A percentile compares a stretch with the other conserved stretches of the same genome.
Evolutionary conservation across 208 protist species (phyloP).

Genomic region (Leishmania guyanensis): DNA sequence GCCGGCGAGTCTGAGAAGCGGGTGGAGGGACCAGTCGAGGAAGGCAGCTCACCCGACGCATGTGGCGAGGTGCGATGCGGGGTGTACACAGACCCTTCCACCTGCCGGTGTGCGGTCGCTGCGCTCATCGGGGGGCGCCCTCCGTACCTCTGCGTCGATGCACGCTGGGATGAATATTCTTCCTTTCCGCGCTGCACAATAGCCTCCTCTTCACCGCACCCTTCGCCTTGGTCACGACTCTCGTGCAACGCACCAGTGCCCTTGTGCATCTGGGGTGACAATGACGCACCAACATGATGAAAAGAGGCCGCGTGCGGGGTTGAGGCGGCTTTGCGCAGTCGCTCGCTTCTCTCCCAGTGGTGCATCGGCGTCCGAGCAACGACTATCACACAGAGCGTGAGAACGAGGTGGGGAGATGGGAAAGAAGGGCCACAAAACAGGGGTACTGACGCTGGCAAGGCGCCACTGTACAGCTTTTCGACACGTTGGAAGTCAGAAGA

Average conservation of each 20-base stretch:
- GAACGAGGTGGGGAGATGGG: not conserved
- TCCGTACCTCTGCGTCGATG: not conserved
- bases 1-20: constrained; percentile 4
- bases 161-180: not conserved
- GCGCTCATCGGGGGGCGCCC: not conserved
- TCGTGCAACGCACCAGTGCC: not conserved
- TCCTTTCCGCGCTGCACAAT: not conserved
- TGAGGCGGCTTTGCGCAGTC: not conserved
- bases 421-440: not conserved
- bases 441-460: not conserved
- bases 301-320: not conserved
- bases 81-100: constrained; percentile 5
- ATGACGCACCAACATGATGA: not conserved
- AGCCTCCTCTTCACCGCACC: not conserved
- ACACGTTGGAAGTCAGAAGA: not conserved
- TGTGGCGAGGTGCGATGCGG: constrained; percentile 8
- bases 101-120: not conserved
- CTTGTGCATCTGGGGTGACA: not conserved
- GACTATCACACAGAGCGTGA: not conserved
- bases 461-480: not conserved
- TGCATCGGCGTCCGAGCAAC: not conserved
- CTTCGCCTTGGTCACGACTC: not conserved
- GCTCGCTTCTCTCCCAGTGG: not conserved
- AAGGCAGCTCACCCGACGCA: not conserved
- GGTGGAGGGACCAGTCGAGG: not conserved